Percentiles rank a stretch among this genome's conserved stretches.
Conservation (phyloP, 148 eudicot genomes). For the Camellia sinensis region DNA sequence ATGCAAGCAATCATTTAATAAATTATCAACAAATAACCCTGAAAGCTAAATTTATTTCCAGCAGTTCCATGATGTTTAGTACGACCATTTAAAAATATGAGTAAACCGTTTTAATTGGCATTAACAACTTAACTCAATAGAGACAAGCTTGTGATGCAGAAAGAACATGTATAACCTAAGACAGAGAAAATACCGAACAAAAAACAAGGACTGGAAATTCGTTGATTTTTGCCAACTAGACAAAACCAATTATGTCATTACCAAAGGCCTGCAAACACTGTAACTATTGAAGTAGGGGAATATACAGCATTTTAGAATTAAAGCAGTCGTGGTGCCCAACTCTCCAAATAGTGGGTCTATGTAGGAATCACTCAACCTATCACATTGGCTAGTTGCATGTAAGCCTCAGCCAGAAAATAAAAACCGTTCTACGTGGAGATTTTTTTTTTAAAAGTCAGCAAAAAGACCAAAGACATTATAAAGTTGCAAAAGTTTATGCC, state of each 20-base stretch:
- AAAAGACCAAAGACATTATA: neutral
- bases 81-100: neutral
- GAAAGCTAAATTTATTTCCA: neutral
- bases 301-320: neutral
- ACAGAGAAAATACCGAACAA: no score
- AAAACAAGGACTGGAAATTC: no score
- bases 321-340: neutral
- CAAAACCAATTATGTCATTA: neutral
- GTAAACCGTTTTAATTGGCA: neutral
- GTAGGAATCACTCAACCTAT: neutral
- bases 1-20: neutral
- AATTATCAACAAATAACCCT: neutral
- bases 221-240: no score
- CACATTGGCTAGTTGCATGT: neutral
- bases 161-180: no score
- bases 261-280: neutral
- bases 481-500: neutral
- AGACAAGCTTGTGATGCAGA: no score
- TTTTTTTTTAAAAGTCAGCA: no score
- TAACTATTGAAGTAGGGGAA: conserved; percentile 1
- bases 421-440: neutral
- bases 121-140: no score
- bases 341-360: neutral
- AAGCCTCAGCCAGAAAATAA: neutral
- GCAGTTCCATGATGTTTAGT: neutral